Evolutionary conservation across 352 stramenopile species (phyloP).

Genomic region (Pythium aphanidermatum): DNA sequence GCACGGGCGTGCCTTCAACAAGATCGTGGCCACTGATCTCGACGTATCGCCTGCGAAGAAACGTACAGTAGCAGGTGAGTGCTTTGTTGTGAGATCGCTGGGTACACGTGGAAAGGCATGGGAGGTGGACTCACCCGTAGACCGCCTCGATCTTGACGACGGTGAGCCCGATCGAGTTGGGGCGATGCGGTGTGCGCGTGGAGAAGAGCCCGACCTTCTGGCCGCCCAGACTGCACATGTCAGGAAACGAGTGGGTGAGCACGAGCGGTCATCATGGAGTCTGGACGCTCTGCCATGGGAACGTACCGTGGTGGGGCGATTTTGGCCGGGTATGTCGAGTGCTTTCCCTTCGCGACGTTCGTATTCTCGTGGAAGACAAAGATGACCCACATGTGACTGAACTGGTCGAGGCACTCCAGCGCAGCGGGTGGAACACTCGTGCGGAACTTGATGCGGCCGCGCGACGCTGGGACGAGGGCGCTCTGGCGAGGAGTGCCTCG

Average conservation of each 20-base stretch:
- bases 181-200: constrained; percentile 95
- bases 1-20: constrained; percentile 94
- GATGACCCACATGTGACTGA: constrained; percentile 88
- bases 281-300: too few relatives aligned
- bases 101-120: not conserved
- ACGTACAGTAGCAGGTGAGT: not conserved
- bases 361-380: constrained; percentile 92
- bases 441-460: constrained; percentile 70
- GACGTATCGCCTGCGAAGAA: constrained; percentile 44
- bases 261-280: not conserved
- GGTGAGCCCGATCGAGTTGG: constrained; percentile 92
- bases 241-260: too few relatives aligned
- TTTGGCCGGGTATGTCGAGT: constrained; percentile 68
- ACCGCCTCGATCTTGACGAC: constrained; percentile 89
- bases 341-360: constrained; percentile 50
- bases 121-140: constrained; percentile 31
- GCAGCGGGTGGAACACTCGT: constrained; percentile 62
- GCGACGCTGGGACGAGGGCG: constrained; percentile 52
- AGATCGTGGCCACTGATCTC: constrained; percentile 92
- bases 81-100: too few relatives aligned
- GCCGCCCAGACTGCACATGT: constrained; percentile 44
- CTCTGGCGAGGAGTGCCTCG: constrained; percentile 82
- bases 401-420: constrained; percentile 80
- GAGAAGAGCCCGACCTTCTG: constrained; percentile 93
- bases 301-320: constrained; percentile 67